Base-by-base conservation (phyloP, 1,284 basidiomycete genomes). In the Rhodofomes roseus region DNA sequence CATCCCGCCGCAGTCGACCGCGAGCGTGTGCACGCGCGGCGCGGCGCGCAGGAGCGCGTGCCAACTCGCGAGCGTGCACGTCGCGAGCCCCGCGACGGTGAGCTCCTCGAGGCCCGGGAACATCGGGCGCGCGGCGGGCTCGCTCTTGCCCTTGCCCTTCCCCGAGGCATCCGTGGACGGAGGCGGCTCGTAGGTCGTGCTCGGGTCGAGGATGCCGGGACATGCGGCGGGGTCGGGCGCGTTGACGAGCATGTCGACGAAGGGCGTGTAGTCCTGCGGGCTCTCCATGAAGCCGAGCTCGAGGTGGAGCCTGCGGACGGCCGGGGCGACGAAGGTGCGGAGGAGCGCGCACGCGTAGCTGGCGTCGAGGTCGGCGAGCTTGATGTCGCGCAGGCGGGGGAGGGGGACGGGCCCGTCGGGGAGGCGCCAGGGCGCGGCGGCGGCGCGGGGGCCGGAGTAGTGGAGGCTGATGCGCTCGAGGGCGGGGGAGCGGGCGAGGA, bases 351-450 rank as follows among this genome's bases (percentile, higher is more conserved):
- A 73, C 34, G 82, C 73, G 65, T 71, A 84, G 77, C 62, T 79
- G 76, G n/a, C 76, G 66, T 85, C 83, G 60, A 85, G 73, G 68
- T 85, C 82, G 14, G 77, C 79, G 39, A 86, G 71, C 54, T 74
- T 74, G 46, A 86, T 71, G 55, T 80, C 79, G 51, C 68, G 65
- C 29, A 86, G 73, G 8, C 67, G 67, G 1, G 75, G 73, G 25
- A 85, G 71, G 25, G 58, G 65, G 59, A 82, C 75, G 59, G 65
- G 29, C 55, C 55, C 55, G 46, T 37, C 55, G 60, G 55, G 43
- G 40, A 44, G 27, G 65, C 69, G 14, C 70, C 74, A 48, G 73
- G 67, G 55, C n/a, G 29, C 12, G n/a, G 71, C 69, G 66, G 68
- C 62, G 67, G 76, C 23, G 77, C 79, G 62, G 29, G 76, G 76